Base-by-base conservation (phyloP, 2,329 filamentous ascomycete species). In the Neopestalotiopsis sp. region DNA sequence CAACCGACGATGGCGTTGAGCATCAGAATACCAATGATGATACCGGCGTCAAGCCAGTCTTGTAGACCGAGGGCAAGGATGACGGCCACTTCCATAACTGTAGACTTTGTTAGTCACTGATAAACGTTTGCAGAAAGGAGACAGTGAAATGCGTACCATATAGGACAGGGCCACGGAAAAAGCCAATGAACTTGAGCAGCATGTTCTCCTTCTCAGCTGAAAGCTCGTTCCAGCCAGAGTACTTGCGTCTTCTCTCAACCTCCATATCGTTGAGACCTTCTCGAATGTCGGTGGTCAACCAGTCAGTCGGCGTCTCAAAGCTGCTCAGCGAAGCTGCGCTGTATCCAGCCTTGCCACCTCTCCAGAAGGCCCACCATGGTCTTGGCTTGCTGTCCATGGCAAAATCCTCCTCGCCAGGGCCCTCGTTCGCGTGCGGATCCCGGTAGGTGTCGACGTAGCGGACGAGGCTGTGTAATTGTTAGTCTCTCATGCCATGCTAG, bases 131-230 rank as follows among this genome's bases (percentile, higher is more conserved):
- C 3, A n/a, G 45, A 61, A 30, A 5, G 42, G 28, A 14, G 3
- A 4, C 13, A 24, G 3, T 1, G 24, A 32, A 49, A n/a, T 24
- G 82, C 88, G 78, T 85, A 92, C 90, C 89, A 82, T 92, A 92
- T 72, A 93, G 88, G 85, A 94, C 91, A 71, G 91, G 91, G 76
- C 91, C 91, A 74, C 85, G 89, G 87, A 94, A 94, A 84, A 91
- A 94, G 79, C 88, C 86, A 74, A 94, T 82, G 83, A 94, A 93
- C 83, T 93, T 91, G 78, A 91, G 79, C 79, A 93, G 87, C 84
- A 92, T 83, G 84, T 93, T 93, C 82, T 91, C 89, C 86, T 93
- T 93, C 84, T 93, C 91, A 40, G 90, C 89, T 38, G 86, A 85
- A 79, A 94, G 84, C 80, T 94, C 91, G 83, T 93, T 94, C 84